Base-by-base conservation (phyloP, 108 stramenopile species). In the Cyclostephanos invisitatus region DNA sequence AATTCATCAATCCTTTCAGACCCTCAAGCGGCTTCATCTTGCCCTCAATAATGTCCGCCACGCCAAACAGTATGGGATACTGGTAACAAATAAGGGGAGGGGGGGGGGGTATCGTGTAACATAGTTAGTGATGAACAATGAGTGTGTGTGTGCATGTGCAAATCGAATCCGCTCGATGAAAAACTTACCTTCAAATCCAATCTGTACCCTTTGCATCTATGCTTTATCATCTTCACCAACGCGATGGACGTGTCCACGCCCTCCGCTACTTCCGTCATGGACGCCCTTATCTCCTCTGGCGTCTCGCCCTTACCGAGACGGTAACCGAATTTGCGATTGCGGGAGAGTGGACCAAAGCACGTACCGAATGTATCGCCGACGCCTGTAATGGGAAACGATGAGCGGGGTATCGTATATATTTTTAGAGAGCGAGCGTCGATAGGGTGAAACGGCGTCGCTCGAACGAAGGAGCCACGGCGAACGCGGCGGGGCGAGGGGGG, bases 341-440 rank as follows among this genome's bases (percentile, higher is more conserved):
- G 84, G 6, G 93, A 95, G 51, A 98, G 80, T 14, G 98, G 98
- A 3, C 98, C 98, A 61, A 98, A 98, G 74, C 98, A 98, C 15
- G 98, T 98, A 15, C 96, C 98, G 70, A 98, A 98, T 6, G 98
- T 97, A 75, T 98, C 98, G 15, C 98, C 98, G 18, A 97, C 96
- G n/a, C 92, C 92, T 91, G 66, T 2, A 50, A 12, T 24, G 48
- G 17, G 20, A 53, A 53, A 40, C n/a, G n/a, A n/a, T n/a, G n/a
- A n/a, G n/a, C 4, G 1, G 40, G 40, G 40, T 32, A 32, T 8
- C 7, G 40, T 11, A 8, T 40, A 7, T 40, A 2, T 4, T n/a
- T n/a, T n/a, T n/a, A n/a, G n/a, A n/a, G n/a, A n/a, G n/a, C n/a
- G n/a, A n/a, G n/a, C n/a, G n/a, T n/a, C n/a, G n/a, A n/a, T n/a